Percentiles rank a stretch among this genome's conserved stretches.
Evolutionary conservation across 2,329 filamentous ascomycete species (phyloP).

Genomic region (Colletotrichum sp.): DNA sequence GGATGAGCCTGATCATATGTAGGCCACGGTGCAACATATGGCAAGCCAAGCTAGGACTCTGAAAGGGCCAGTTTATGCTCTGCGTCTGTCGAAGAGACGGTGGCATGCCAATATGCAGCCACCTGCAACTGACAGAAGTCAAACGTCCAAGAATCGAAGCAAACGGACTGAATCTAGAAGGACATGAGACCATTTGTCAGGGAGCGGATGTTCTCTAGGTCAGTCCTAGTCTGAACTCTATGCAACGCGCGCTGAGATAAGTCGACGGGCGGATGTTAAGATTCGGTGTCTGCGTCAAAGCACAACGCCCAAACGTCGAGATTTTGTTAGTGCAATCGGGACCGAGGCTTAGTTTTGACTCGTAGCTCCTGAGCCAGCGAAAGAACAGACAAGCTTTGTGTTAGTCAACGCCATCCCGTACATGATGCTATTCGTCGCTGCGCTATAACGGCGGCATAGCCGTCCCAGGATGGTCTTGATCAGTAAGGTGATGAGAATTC

Average conservation of each 20-base stretch:
- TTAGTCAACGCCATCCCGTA: neutral
- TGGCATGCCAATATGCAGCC: neutral
- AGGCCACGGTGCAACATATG: neutral
- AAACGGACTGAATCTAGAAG: conserved; percentile 2
- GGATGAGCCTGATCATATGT: neutral
- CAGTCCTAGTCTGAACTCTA: neutral
- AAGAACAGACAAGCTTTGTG: neutral
- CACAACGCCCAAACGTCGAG: neutral
- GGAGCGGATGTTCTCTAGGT: neutral
- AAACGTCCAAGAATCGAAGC: neutral
- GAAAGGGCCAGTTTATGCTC: neutral
- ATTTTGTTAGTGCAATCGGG: conserved; percentile 5
- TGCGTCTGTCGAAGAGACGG: neutral
- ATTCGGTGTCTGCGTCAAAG: neutral
- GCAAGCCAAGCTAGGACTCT: neutral
- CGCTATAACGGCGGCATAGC: neutral
- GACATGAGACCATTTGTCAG: neutral
- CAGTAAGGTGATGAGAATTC: neutral
- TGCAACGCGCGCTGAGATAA: neutral
- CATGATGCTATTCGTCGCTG: neutral
- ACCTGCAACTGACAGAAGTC: conserved; percentile 7
- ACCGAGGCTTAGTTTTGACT: neutral
- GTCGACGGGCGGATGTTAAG: neutral
- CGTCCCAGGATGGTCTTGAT: neutral
- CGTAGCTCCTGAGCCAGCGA: neutral